Evolutionary conservation across 352 stramenopile genomes (phyloP).

Genomic region (Pythium dissimile): DNA sequence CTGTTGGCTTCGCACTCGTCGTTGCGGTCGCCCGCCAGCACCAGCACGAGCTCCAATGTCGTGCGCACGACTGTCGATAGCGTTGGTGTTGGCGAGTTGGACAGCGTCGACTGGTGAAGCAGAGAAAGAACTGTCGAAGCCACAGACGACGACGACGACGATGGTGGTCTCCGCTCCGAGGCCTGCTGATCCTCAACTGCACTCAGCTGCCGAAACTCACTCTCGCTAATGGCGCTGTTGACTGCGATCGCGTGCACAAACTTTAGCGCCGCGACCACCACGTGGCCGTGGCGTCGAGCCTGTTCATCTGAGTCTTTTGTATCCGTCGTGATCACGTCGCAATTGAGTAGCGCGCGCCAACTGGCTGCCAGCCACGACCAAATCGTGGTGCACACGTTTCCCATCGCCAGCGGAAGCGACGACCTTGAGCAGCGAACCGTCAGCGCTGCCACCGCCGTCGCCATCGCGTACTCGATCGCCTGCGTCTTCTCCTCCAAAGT

Average conservation of each 20-base stretch:
- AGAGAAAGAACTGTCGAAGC: neutral
- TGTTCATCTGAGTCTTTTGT: neutral
- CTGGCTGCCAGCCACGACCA: slow-evolving; percentile 16
- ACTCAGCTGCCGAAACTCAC: neutral
- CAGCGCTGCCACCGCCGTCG: slow-evolving; percentile 17
- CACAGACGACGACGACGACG: no score
- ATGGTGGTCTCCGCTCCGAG: neutral
- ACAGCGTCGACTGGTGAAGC: neutral
- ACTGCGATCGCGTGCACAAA: neutral
- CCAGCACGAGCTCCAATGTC: neutral
- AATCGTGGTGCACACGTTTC: neutral
- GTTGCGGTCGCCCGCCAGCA: neutral
- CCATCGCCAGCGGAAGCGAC: neutral
- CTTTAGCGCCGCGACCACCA: neutral
- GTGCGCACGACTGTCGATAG: neutral
- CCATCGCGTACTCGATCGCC: slow-evolving; percentile 29
- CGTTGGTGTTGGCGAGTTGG: neutral
- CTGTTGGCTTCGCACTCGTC: neutral
- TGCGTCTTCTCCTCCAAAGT: slow-evolving; percentile 32
- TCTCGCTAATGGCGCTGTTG: neutral
- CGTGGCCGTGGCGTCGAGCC: neutral
- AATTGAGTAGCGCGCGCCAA: slow-evolving; percentile 1
- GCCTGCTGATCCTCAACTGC: neutral
- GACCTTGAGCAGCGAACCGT: neutral
- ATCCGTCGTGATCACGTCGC: no score